Evolutionary conservation across 495 filamentous ascomycete species (phyloP).

Genomic region (Penicillium paxilli): DNA sequence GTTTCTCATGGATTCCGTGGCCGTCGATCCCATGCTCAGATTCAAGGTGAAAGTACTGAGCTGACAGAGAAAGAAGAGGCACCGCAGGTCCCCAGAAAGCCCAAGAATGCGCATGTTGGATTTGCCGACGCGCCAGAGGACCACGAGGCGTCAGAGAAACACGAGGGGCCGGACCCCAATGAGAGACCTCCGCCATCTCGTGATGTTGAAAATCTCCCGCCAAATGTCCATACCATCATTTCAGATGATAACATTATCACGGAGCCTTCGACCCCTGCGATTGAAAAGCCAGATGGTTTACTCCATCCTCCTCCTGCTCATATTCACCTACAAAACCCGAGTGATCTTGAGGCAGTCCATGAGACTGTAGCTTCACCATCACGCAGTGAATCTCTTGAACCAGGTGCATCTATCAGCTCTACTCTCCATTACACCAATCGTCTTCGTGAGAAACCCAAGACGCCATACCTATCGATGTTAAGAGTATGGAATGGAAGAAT

Average conservation of each 20-base stretch:
- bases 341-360: slow-evolving; percentile 27
- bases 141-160: slow-evolving; percentile 13
- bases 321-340: not conserved
- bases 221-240: not conserved
- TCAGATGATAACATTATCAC: slow-evolving; percentile 1
- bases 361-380: slow-evolving; percentile 23
- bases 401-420: slow-evolving; percentile 21
- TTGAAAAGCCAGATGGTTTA: slow-evolving; percentile 13
- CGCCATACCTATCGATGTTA: slow-evolving; percentile 70
- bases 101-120: slow-evolving; percentile 52
- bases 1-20: slow-evolving; percentile 39
- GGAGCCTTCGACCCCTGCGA: slow-evolving; percentile 5
- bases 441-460: slow-evolving; percentile 58
- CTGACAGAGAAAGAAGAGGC: slow-evolving; percentile 7
- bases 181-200: too few relatives aligned
- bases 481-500: slow-evolving; percentile 76
- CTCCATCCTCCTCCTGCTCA: slow-evolving; percentile 9
- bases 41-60: slow-evolving; percentile 10
- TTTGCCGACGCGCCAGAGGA: slow-evolving; percentile 45
- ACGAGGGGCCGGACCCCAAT: too few relatives aligned
- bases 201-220: not conserved
- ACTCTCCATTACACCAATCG: slow-evolving; percentile 56
- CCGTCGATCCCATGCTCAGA: slow-evolving; percentile 26
- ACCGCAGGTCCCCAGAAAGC: slow-evolving; percentile 16
- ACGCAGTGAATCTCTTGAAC: slow-evolving; percentile 34